Evolutionary conservation across 805 yeast genomes (phyloP), one percentile per base, ranked within the genome.

Genomic region (Hanseniaspora meyeri): DNA sequence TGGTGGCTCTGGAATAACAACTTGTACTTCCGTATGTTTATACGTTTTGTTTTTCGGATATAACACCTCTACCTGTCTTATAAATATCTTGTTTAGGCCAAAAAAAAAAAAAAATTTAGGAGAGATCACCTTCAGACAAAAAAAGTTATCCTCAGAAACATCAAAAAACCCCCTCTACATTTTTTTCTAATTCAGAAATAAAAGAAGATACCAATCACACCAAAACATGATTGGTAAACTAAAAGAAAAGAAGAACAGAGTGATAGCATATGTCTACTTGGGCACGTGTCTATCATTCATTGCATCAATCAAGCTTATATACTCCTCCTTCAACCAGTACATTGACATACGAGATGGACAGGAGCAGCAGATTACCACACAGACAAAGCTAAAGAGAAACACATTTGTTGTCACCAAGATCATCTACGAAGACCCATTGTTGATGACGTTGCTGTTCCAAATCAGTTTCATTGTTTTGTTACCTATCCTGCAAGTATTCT

Each of bases 391-490:
- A 12, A 52, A 52, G 14, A 52, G 42, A 31, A 45, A 19, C 4
- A n/a, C 37, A 2, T 24, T 37, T 45, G 45, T 38, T 1, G 31
- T 52, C 3, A 37, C 46, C 8, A 52, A 52, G 17, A 52, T 52
- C 38, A 55, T 55, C 16, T 51, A 55, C 14, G 34, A 46, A 54
- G 39, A 62, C 55, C 51, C 54, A 40, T n/a, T 62, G 49, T 56
- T 53, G 48, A 49, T 59, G 58, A 51, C 63, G 62, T 51, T 62
- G 62, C 17, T 58, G 59, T 39, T 55, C 60, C 17, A 65, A 68
- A 19, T 59, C 64, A 55, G 59, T 61, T 34, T 64, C 55, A 60
- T 29, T 59, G 61, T 34, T 63, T 65, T 20, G 57, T 67, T 14
- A 50, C 61, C 29, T 60, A 55, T 38, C 61, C 63, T 56, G 47